phyloP scores from a whole-genome alignment of 805 yeast species.

The Tetrapisispora taiwanensis region DNA sequence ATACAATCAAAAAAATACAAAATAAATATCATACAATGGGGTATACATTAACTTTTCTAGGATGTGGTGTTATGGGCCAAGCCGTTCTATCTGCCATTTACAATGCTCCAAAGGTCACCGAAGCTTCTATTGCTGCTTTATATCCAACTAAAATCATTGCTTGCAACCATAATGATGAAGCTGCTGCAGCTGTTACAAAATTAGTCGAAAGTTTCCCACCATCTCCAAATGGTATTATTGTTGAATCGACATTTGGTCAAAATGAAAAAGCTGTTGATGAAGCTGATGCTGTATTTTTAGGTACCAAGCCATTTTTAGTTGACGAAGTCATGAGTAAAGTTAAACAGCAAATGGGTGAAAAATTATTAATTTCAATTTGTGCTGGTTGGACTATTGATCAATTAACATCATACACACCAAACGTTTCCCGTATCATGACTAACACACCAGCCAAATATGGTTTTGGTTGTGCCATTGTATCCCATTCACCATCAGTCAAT shows the following conservation, averaged over 20 bases:
- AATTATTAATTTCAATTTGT: conserved; percentile 66
- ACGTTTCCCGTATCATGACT: conserved; percentile 90
- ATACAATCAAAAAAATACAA: too few species aligned
- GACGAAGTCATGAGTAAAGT: conserved; percentile 48
- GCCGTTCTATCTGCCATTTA: conserved; percentile 69
- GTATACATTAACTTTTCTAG: conserved; percentile 68
- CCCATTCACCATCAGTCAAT: conserved; percentile 49
- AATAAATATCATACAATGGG: conserved; percentile 9
- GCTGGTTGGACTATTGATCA: conserved; percentile 89
- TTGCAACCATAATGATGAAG: conserved; percentile 42
- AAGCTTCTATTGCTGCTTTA: conserved; percentile 26
- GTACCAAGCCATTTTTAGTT: conserved; percentile 80
- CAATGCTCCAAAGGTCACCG: conserved; percentile 22
- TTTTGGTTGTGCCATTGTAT: conserved; percentile 87
- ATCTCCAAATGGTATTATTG: conserved; percentile 34
- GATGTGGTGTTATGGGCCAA: conserved; percentile 94
- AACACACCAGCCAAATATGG: conserved; percentile 94
- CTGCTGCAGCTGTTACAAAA: conserved; percentile 40
- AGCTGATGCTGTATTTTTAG: conserved; percentile 67
- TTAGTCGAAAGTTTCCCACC: conserved; percentile 39
- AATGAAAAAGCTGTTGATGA: conserved; percentile 51
- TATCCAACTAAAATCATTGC: conserved; percentile 68
- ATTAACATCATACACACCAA: conserved; percentile 39
- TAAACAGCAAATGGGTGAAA: conserved; percentile 36
- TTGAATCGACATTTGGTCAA: conserved; percentile 43